A percentile compares a stretch with the other conserved stretches of the same genome.
phyloP scores from a whole-genome alignment of 495 filamentous ascomycete species.

The Xylaria telfairii region DNA sequence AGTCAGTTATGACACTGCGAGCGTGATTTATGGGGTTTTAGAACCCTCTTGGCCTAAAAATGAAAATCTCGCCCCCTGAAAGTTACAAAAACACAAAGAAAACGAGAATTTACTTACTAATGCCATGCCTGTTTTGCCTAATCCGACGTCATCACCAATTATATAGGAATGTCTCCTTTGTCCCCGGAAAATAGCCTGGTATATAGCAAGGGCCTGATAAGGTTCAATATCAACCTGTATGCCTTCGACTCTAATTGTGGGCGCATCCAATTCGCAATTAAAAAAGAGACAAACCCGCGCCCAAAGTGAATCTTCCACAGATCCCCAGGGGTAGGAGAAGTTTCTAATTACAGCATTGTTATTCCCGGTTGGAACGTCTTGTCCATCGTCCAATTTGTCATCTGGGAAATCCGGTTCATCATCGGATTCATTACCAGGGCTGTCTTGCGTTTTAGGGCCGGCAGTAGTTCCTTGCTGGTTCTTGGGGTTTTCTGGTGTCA shows the following conservation, averaged over 20 bases:
- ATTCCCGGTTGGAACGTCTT: not conserved
- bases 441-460: not conserved
- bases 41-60: too few relatives aligned
- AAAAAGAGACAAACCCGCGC: not conserved
- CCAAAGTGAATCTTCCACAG: not conserved
- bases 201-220: conserved; percentile 3
- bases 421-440: not conserved
- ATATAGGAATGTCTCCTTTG: not conserved
- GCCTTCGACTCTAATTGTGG: not conserved
- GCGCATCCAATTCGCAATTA: not conserved
- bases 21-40: too few relatives aligned
- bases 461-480: not conserved
- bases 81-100: too few relatives aligned
- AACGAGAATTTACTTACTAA: too few relatives aligned
- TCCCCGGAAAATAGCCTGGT: not conserved
- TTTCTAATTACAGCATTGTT: not conserved
- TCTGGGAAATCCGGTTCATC: not conserved
- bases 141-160: not conserved
- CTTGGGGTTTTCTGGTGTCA: too few relatives aligned
- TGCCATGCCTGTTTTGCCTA: conserved; percentile 1
- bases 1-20: too few relatives aligned
- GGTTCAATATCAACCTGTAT: not conserved
- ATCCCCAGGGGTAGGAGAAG: not conserved
- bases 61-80: too few relatives aligned
- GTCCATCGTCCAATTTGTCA: not conserved